phyloP scores from a whole-genome alignment of 352 stramenopile species.

The Globisporangium echinulatum region DNA sequence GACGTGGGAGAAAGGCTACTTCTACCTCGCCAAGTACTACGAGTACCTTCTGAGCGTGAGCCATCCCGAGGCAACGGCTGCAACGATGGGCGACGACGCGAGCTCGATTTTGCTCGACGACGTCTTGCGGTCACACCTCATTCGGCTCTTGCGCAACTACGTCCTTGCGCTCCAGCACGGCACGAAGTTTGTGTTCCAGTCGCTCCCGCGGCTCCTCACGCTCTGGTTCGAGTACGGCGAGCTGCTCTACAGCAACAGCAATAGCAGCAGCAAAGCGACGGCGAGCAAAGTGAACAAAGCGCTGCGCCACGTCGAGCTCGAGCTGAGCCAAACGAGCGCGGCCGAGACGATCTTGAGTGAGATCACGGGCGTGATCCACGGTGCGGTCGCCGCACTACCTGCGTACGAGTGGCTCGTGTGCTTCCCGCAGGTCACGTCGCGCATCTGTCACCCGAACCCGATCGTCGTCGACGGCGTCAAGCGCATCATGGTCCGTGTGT shows the following conservation, averaged over 20 bases:
- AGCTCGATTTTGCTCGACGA: constrained; percentile 37
- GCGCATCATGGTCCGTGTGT: constrained; percentile 91
- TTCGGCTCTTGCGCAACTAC: constrained; percentile 94
- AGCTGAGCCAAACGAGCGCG: constrained; percentile 39
- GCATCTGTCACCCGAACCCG: constrained; percentile 87
- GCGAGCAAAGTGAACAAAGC: constrained; percentile 50
- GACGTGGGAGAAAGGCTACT: constrained; percentile 93
- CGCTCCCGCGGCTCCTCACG: constrained; percentile 94
- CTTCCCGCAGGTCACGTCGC: constrained; percentile 97
- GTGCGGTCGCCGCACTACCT: constrained; percentile 46
- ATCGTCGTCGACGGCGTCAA: constrained; percentile 87
- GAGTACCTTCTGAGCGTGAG: constrained; percentile 85
- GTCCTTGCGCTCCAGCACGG: constrained; percentile 71
- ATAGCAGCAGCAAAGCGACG: constrained; percentile 7
- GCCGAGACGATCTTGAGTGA: constrained; percentile 62
- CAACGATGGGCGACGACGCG: constrained; percentile 34
- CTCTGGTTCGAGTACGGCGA: constrained; percentile 97
- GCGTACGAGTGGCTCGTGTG: constrained; percentile 96
- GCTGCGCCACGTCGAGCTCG: constrained; percentile 54
- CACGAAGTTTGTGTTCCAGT: constrained; percentile 97
- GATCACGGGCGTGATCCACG: constrained; percentile 56
- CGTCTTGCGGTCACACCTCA: constrained; percentile 62
- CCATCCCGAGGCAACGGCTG: constrained; percentile 33
- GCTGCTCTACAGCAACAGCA: constrained; percentile 38
- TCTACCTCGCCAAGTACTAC: constrained; percentile 88